These are phyloP conservation scores for Angomonas ambiguus DNA, from an alignment of 208 protist genomes.

Conservation along the genomic window DNA sequence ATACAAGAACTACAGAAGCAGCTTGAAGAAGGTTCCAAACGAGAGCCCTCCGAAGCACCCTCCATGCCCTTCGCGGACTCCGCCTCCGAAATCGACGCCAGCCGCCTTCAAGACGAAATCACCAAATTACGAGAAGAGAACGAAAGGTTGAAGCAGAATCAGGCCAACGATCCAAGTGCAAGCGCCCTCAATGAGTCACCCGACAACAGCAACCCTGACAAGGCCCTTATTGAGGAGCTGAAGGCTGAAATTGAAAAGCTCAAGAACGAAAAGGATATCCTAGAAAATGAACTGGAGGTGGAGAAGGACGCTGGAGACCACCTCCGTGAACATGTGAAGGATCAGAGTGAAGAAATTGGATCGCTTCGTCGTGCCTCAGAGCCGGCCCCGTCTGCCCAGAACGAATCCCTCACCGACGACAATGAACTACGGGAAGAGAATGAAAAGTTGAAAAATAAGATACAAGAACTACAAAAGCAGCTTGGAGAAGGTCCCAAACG, in stretches of 20 bases:
- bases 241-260: slow-evolving; percentile 16
- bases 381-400: not conserved
- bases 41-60: not conserved
- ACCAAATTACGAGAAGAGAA: slow-evolving; percentile 24
- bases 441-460: not conserved
- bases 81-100: slow-evolving; percentile 2
- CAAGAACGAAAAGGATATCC: slow-evolving; percentile 5
- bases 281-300: slow-evolving; percentile 2
- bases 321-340: not conserved
- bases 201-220: not conserved
- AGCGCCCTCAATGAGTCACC: not conserved
- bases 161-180: not conserved
- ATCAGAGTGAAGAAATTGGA: not conserved
- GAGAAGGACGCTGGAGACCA: slow-evolving; percentile 2
- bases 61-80: not conserved
- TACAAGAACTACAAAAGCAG: slow-evolving; percentile 4
- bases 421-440: slow-evolving; percentile 3
- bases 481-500: not conserved
- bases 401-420: slow-evolving; percentile 1
- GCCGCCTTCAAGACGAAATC: slow-evolving; percentile 18
- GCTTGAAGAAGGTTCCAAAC: not conserved
- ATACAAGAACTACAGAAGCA: slow-evolving; percentile 4
- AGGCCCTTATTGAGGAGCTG: not conserved
- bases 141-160: slow-evolving; percentile 6
- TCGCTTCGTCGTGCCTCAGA: not conserved